Evolutionary conservation across 2,329 filamentous ascomycete genomes (phyloP).

Genomic region (Paecilomyces fulvus): DNA sequence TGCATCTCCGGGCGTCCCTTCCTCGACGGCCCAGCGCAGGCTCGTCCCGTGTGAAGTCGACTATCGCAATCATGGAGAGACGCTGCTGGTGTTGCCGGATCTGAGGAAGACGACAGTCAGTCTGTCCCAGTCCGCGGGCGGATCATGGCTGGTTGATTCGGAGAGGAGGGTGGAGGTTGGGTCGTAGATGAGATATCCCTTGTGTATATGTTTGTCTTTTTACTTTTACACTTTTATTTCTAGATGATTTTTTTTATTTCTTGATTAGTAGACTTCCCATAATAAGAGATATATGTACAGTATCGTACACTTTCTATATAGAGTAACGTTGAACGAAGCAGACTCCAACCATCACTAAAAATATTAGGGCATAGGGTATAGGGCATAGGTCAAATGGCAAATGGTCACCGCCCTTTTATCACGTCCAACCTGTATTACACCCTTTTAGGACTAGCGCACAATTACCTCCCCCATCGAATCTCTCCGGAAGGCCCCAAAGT

Average conservation of each 20-base stretch:
- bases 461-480: not conserved
- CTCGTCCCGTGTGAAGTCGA: constrained; percentile 65
- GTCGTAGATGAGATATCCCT: not conserved
- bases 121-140: constrained; percentile 58
- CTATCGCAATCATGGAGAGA: constrained; percentile 68
- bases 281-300: too few relatives aligned
- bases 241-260: too few relatives aligned
- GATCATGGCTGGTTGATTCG: constrained; percentile 58
- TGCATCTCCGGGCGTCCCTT: constrained; percentile 7
- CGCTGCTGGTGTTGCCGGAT: constrained; percentile 65
- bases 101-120: constrained; percentile 64
- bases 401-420: not conserved
- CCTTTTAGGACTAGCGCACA: not conserved
- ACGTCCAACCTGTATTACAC: not conserved
- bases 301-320: too few relatives aligned
- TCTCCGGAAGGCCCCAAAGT: not conserved
- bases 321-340: not conserved
- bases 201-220: not conserved
- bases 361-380: not conserved
- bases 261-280: not conserved
- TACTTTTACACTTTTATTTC: too few relatives aligned
- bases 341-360: not conserved
- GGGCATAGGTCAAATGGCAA: not conserved
- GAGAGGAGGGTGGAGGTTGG: constrained; percentile 32
- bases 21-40: constrained; percentile 17